Conservation (phyloP, 768 basidiomycete species). For the Amanita molliuscula region DNA sequence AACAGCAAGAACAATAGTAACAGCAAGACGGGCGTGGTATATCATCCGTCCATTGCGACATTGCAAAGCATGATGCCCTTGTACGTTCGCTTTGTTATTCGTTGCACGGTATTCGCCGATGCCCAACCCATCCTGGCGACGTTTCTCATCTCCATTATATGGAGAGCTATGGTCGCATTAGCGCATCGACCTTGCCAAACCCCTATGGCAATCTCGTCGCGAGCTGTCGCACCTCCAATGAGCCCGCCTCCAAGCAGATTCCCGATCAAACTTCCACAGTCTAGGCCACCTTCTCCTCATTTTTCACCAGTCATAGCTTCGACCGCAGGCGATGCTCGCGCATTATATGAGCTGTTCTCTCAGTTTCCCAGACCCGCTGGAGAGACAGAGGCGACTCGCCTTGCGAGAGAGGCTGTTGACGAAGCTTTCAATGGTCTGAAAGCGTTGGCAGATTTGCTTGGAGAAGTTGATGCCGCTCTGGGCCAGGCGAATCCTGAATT, state of each 20-base stretch:
- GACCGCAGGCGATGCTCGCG: conserved; percentile 47
- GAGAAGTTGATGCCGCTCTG: conserved; percentile 25
- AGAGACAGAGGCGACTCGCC: conserved; percentile 33
- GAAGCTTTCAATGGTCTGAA: conserved; percentile 63
- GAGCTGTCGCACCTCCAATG: conserved; percentile 37
- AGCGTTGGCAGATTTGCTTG: conserved; percentile 47
- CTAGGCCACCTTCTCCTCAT: conserved; percentile 60
- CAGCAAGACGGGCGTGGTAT: conserved; percentile 19
- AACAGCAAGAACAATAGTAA: conserved; percentile 19
- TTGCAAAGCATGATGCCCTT: conserved; percentile 53
- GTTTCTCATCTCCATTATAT: conserved; percentile 62
- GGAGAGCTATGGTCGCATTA: conserved; percentile 65
- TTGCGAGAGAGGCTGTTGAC: conserved; percentile 75
- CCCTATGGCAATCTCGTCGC: conserved; percentile 29
- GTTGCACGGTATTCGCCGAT: conserved; percentile 41
- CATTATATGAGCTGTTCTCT: conserved; percentile 50
- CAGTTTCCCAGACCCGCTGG: conserved; percentile 49
- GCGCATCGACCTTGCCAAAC: conserved; percentile 44
- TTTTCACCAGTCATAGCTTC: conserved; percentile 23
- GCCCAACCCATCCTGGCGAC: conserved; percentile 58
- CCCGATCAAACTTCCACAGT: conserved; percentile 55
- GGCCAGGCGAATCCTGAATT: conserved; percentile 18
- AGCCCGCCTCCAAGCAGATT: conserved; percentile 53
- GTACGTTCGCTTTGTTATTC: conserved; percentile 45
- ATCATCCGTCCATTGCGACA: conserved; percentile 52